Evolutionary conservation across 176 grass and related monocot genomes (phyloP).

Genomic region (Pontederia paniculata): DNA sequence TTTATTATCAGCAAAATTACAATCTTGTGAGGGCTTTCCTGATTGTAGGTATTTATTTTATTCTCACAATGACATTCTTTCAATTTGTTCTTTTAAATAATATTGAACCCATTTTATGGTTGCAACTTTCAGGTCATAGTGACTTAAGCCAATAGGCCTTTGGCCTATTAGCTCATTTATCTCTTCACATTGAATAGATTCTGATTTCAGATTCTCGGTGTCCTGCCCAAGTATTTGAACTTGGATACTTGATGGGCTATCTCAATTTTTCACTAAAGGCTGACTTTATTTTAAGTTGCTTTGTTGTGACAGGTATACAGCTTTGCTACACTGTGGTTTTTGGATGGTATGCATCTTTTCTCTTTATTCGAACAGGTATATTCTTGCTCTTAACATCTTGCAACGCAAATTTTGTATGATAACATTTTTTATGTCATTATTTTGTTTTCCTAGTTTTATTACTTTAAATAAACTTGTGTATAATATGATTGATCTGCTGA

Average conservation of each 20-base stretch:
- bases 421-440: neutral
- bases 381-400: neutral
- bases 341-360: slow-evolving; percentile 92
- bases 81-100: slow-evolving; percentile 1
- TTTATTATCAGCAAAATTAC: slow-evolving; percentile 52
- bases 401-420: neutral
- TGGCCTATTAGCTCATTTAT: too few species aligned
- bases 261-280: too few species aligned
- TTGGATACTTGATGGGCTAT: too few species aligned
- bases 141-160: too few species aligned
- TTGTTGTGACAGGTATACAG: slow-evolving; percentile 49
- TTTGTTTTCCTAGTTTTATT: neutral
- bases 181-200: too few species aligned
- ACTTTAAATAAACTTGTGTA: neutral
- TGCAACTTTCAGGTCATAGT: too few species aligned
- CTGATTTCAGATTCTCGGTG: too few species aligned
- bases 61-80: neutral
- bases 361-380: slow-evolving; percentile 84
- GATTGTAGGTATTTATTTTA: slow-evolving; percentile 57
- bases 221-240: too few species aligned
- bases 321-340: slow-evolving; percentile 90
- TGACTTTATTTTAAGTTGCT: neutral
- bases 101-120: neutral
- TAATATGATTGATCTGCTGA: too few species aligned
- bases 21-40: slow-evolving; percentile 68